Conservation (phyloP, 2,329 filamentous ascomycete genomes). For the Sordariomycetes sp. region DNA sequence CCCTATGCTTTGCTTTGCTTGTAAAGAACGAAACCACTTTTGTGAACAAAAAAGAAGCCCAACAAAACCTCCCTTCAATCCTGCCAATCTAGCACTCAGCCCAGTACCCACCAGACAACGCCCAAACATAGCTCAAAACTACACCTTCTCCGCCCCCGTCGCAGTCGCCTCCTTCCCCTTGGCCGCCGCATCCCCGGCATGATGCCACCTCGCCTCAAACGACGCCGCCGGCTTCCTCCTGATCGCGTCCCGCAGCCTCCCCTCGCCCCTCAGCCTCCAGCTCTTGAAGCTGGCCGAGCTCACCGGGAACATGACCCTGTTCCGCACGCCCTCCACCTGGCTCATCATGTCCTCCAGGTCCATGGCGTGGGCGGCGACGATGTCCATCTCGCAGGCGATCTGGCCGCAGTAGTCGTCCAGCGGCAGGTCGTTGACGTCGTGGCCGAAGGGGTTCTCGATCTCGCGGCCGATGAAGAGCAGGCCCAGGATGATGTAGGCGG, state of each 20-base stretch:
- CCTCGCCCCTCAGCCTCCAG: constrained; percentile 29
- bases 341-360: constrained; percentile 20
- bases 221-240: constrained; percentile 25
- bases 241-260: constrained; percentile 25
- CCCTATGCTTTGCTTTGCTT: not conserved
- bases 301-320: constrained; percentile 48
- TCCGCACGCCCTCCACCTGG: constrained; percentile 23
- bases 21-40: not conserved
- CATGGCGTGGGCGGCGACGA: constrained; percentile 44
- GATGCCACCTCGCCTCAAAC: constrained; percentile 12
- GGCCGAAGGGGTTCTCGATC: constrained; percentile 77
- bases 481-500: constrained; percentile 74
- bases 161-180: not conserved
- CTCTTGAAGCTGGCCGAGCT: constrained; percentile 23
- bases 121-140: not conserved
- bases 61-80: not conserved
- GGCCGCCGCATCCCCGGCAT: not conserved
- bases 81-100: not conserved
- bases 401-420: constrained; percentile 69
- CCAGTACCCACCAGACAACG: not conserved
- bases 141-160: constrained; percentile 3
- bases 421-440: constrained; percentile 73
- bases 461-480: constrained; percentile 65
- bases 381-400: constrained; percentile 62
- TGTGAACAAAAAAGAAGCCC: not conserved